Conservation (phyloP, 345 rosid genomes). For the Theobroma cacao region DNA sequence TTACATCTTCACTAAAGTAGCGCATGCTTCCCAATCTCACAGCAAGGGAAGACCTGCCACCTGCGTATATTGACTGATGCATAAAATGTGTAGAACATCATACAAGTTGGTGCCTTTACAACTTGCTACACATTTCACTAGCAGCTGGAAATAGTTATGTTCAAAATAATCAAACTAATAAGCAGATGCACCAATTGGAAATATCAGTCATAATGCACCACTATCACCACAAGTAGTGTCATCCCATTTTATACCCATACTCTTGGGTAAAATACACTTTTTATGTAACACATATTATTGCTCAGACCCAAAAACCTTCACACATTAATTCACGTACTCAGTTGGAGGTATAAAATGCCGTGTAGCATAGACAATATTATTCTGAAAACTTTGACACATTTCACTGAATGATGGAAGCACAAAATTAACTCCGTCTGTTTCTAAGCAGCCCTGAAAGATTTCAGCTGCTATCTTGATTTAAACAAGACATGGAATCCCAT, state of each 20-base stretch:
- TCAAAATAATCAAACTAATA: neutral
- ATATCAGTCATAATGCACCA: neutral
- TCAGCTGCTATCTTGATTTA: neutral
- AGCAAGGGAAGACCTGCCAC: conserved; percentile 34
- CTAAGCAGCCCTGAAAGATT: neutral
- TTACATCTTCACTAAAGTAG: conserved; percentile 54
- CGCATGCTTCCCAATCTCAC: conserved; percentile 48
- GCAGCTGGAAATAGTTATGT: neutral
- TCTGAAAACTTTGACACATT: neutral
- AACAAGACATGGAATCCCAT: neutral
- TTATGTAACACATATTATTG: neutral
- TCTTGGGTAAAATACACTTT: neutral
- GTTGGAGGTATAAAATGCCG: neutral
- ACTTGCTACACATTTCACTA: neutral
- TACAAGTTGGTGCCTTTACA: neutral
- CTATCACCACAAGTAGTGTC: neutral
- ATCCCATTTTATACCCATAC: neutral
- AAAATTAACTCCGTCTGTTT: neutral
- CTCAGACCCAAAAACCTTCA: neutral
- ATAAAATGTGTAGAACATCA: conserved; percentile 8
- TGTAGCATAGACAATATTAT: neutral
- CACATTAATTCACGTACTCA: neutral
- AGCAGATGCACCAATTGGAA: neutral
- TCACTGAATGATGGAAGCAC: neutral
- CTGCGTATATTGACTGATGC: conserved; percentile 31